A percentile compares a stretch with the other conserved stretches of the same genome.
Evolutionary conservation across 192 early-diverging fungal species (phyloP).

Genomic region (Entomortierella lignicola): DNA sequence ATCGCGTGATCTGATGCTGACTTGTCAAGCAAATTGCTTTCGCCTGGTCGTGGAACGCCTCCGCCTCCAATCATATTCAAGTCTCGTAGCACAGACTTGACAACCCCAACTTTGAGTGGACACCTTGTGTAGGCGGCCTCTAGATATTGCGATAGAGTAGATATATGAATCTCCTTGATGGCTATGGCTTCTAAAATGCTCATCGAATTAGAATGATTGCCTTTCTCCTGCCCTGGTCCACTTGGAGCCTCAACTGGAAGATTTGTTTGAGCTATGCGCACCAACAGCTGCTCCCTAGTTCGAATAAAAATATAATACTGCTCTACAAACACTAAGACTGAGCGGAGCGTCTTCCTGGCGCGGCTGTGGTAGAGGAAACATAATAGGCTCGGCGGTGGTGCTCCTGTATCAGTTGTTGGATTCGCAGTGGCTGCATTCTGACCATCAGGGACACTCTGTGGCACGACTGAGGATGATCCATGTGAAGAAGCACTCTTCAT

Average conservation of each 20-base stretch:
- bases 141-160: slow-evolving; percentile 19
- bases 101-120: slow-evolving; percentile 29
- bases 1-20: slow-evolving; percentile 27
- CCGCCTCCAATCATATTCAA: slow-evolving; percentile 8
- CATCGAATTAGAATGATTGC: slow-evolving; percentile 44
- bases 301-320: slow-evolving; percentile 33
- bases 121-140: slow-evolving; percentile 31
- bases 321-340: slow-evolving; percentile 34
- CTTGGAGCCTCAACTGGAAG: slow-evolving; percentile 18
- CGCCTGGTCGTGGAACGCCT: neutral
- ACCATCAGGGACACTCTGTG: slow-evolving; percentile 7
- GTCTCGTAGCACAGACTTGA: slow-evolving; percentile 37
- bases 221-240: slow-evolving; percentile 12
- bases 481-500: slow-evolving; percentile 19
- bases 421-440: slow-evolving; percentile 1
- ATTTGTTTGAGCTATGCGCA: slow-evolving; percentile 8
- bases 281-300: slow-evolving; percentile 26
- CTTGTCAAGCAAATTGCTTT: slow-evolving; percentile 9
- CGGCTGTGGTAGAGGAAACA: slow-evolving; percentile 47
- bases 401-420: neutral
- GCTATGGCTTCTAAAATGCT: slow-evolving; percentile 30
- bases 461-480: neutral
- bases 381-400: slow-evolving; percentile 6
- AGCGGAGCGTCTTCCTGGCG: slow-evolving; percentile 37
- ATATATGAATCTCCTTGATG: slow-evolving; percentile 34